Evolutionary conservation across 2,329 filamentous ascomycete genomes (phyloP).

Genomic region (Penicillium hordei): DNA sequence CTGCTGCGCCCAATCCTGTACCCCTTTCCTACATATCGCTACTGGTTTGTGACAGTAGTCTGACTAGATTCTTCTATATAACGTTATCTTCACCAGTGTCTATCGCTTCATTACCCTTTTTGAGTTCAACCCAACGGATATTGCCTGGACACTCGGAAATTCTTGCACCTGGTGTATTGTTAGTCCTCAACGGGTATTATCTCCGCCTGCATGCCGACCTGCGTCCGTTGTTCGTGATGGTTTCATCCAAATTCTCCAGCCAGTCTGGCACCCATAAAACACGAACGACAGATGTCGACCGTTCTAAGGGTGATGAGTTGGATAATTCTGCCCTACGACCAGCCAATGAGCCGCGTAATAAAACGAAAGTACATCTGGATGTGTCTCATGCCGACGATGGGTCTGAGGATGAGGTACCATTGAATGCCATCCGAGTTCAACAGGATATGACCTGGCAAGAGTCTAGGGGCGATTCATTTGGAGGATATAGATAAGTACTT

Average conservation of each 20-base stretch:
- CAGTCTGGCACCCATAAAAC: neutral
- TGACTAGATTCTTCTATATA: neutral
- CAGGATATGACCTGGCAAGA: constrained; percentile 18
- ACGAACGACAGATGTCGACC: constrained; percentile 1
- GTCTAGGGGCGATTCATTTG: neutral
- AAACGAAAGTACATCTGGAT: constrained; percentile 2
- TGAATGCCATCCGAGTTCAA: constrained; percentile 16
- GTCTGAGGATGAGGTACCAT: constrained; percentile 14
- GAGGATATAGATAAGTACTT: neutral
- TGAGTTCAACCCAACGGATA: constrained; percentile 43
- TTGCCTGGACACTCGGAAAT: constrained; percentile 50
- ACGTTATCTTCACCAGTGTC: constrained; percentile 50
- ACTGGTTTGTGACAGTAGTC: neutral
- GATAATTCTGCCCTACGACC: constrained; percentile 2
- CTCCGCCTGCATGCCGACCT: constrained; percentile 26
- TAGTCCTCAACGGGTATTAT: constrained; percentile 43
- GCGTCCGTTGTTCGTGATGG: constrained; percentile 14
- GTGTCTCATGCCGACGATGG: constrained; percentile 4
- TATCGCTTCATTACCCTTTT: constrained; percentile 53
- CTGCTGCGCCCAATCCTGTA: too few relatives aligned
- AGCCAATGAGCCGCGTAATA: constrained; percentile 3
- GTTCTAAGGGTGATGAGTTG: neutral
- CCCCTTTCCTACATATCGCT: too few relatives aligned
- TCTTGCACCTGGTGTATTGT: constrained; percentile 52
- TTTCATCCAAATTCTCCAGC: constrained; percentile 7